These are phyloP conservation scores for Lablab purpureus DNA, from an alignment of 306 rosid genomes.

Conservation along the genomic window DNA sequence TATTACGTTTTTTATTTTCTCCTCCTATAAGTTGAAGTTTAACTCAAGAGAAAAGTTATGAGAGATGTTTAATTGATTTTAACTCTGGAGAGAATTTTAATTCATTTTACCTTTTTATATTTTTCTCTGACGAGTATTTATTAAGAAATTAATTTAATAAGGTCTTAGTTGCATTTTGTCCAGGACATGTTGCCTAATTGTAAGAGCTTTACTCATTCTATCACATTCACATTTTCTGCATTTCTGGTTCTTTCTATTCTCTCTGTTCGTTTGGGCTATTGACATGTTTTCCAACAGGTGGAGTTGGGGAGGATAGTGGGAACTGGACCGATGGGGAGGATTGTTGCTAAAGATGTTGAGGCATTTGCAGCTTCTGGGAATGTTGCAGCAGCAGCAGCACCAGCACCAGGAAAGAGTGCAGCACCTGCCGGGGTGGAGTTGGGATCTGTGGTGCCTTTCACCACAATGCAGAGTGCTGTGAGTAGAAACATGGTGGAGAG, in stretches of 20 bases:
- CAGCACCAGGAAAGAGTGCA: constrained; percentile 10
- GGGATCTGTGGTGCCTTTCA: constrained; percentile 92
- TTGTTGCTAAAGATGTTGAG: constrained; percentile 95
- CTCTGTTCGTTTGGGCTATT: neutral
- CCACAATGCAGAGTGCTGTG: constrained; percentile 96
- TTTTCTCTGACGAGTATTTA: neutral
- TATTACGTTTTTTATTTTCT: neutral
- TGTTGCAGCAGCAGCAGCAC: neutral
- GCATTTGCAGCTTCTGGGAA: constrained; percentile 57
- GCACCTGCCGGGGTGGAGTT: constrained; percentile 61
- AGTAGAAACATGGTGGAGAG: constrained; percentile 94
- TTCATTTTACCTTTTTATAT: neutral
- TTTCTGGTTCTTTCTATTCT: neutral
- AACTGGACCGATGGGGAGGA: constrained; percentile 87
- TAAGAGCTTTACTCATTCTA: neutral
- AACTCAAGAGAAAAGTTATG: too few species aligned
- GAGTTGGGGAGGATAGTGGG: constrained; percentile 73
- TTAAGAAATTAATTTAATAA: neutral
- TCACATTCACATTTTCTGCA: neutral
- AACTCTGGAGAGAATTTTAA: neutral
- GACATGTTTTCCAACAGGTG: constrained; percentile 36
- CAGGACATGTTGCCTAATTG: neutral
- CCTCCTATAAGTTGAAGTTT: neutral
- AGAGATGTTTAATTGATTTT: neutral
- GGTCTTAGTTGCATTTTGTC: neutral